Evolutionary conservation across 768 basidiomycete species (phyloP).

Genomic region (Phylloporus arenicola): DNA sequence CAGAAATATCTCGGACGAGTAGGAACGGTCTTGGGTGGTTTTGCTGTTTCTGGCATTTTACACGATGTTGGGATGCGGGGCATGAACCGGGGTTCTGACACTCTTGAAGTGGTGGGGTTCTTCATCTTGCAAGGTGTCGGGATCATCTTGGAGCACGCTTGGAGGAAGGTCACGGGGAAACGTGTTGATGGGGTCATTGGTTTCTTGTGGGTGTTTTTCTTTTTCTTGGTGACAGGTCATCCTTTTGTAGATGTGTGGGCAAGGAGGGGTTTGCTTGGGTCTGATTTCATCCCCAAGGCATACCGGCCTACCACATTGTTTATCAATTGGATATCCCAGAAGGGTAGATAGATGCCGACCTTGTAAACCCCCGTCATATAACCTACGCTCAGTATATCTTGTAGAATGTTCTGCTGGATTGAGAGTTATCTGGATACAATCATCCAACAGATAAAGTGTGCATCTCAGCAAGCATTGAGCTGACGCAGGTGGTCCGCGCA

Average conservation of each 20-base stretch:
- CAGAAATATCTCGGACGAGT: slow-evolving; percentile 40
- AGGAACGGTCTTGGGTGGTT: slow-evolving; percentile 52
- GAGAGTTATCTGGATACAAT: too few species aligned
- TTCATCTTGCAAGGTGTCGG: slow-evolving; percentile 57
- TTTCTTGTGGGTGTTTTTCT: slow-evolving; percentile 46
- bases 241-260: slow-evolving; percentile 43
- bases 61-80: slow-evolving; percentile 57
- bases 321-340: slow-evolving; percentile 6
- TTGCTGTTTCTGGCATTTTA: slow-evolving; percentile 53
- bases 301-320: slow-evolving; percentile 19
- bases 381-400: too few species aligned
- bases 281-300: slow-evolving; percentile 7
- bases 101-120: slow-evolving; percentile 39
- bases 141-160: slow-evolving; percentile 44
- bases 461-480: too few species aligned
- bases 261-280: slow-evolving; percentile 17
- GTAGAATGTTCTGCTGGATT: too few species aligned
- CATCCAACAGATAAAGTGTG: too few species aligned
- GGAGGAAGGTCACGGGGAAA: slow-evolving; percentile 39
- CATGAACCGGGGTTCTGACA: slow-evolving; percentile 50
- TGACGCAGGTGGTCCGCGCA: too few species aligned
- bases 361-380: too few species aligned
- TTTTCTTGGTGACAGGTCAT: slow-evolving; percentile 45
- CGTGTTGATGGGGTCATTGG: slow-evolving; percentile 46
- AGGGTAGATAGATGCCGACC: background rate